Evolutionary conservation across 2,329 filamentous ascomycete species (phyloP).

Genomic region (Cadophora sp.): DNA sequence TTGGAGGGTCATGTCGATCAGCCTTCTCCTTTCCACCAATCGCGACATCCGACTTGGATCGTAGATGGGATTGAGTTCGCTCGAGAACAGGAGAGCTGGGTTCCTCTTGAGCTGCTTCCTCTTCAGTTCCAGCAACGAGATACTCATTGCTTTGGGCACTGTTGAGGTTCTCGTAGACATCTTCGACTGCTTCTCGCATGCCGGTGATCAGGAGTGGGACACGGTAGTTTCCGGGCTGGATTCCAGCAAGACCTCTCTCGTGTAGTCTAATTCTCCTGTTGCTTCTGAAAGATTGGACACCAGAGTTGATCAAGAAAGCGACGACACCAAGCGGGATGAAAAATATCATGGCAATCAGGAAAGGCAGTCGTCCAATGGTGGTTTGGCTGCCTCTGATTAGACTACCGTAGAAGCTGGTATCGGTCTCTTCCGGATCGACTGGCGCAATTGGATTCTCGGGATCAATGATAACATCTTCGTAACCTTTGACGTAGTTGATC

Average conservation of each 20-base stretch:
- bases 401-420: constrained; percentile 34
- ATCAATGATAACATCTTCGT: constrained; percentile 78
- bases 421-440: constrained; percentile 45
- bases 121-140: constrained; percentile 62
- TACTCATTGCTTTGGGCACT: constrained; percentile 66
- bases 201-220: constrained; percentile 79
- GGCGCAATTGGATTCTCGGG: constrained; percentile 63
- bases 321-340: constrained; percentile 76
- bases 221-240: constrained; percentile 74
- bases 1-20: constrained; percentile 55
- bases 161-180: constrained; percentile 47
- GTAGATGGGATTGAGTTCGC: constrained; percentile 24
- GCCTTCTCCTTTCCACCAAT: constrained; percentile 32
- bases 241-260: constrained; percentile 71
- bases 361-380: constrained; percentile 57
- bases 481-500: constrained; percentile 76
- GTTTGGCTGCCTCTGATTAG: constrained; percentile 44
- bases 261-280: constrained; percentile 77
- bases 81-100: constrained; percentile 31
- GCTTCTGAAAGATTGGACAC: constrained; percentile 78
- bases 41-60: constrained; percentile 9
- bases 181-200: constrained; percentile 77
- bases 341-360: constrained; percentile 69
- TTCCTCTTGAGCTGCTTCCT: constrained; percentile 47
- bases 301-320: constrained; percentile 77